phyloP scores from a whole-genome alignment of 345 rosid genomes.

The Brassica carinata region DNA sequence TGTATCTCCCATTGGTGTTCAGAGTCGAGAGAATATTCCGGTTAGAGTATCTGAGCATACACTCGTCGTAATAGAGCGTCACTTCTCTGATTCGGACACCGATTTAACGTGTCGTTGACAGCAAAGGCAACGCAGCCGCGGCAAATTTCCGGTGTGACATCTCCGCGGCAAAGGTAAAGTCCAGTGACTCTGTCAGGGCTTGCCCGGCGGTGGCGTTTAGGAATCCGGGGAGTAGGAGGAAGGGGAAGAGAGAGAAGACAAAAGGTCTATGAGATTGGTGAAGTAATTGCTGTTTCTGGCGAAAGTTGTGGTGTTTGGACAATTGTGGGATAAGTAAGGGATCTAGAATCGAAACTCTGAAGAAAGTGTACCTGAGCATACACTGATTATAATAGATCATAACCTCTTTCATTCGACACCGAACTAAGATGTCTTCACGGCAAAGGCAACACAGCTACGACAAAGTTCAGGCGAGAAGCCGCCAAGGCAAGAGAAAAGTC shows the following conservation, averaged over 20 bases:
- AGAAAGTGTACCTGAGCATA: constrained; percentile 28
- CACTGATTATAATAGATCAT: constrained; percentile 43
- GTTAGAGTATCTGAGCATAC: neutral
- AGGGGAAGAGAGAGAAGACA: neutral
- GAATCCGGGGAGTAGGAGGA: neutral
- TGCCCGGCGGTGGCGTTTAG: neutral
- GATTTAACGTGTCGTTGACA: neutral
- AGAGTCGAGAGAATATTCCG: neutral
- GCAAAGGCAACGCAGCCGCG: neutral
- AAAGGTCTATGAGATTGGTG: neutral
- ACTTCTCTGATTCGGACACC: neutral
- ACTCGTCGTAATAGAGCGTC: neutral
- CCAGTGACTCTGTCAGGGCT: neutral
- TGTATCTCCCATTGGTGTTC: neutral
- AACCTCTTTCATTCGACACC: constrained; percentile 33
- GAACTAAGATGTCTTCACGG: neutral
- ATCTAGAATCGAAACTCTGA: neutral
- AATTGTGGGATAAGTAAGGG: neutral
- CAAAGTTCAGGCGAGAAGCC: constrained; percentile 30
- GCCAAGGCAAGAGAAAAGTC: constrained; percentile 44
- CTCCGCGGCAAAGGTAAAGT: neutral
- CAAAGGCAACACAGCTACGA: constrained; percentile 30
- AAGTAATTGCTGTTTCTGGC: neutral
- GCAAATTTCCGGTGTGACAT: neutral
- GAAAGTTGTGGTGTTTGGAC: neutral